phyloP scores from a whole-genome alignment of 1,284 basidiomycete genomes.

The Trichosporon coremiiforme region DNA sequence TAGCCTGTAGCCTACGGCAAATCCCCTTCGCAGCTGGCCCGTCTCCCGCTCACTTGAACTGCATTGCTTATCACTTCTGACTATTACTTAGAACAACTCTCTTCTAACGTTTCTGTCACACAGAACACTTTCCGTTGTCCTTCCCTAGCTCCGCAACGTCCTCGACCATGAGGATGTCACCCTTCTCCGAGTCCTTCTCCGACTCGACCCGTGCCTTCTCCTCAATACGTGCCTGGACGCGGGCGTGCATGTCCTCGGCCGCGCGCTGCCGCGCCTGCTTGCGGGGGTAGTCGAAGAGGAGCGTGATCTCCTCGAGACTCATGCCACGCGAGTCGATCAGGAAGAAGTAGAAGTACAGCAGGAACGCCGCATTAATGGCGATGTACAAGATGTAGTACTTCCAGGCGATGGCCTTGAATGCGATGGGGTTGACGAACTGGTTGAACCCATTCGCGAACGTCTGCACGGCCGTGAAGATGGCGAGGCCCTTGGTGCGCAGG shows the following conservation, averaged over 20 bases:
- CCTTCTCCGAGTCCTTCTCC: conserved; percentile 6
- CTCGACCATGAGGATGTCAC: conserved; percentile 3
- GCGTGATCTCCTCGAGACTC: conserved; percentile 28
- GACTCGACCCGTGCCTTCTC: not conserved
- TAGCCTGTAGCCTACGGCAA: too few relatives aligned
- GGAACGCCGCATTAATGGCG: conserved; percentile 24
- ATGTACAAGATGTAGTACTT: conserved; percentile 28
- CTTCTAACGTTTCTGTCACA: too few relatives aligned
- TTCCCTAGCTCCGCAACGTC: conserved; percentile 6
- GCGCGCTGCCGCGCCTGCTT: conserved; percentile 30
- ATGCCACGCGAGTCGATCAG: conserved; percentile 27
- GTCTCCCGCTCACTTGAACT: too few relatives aligned
- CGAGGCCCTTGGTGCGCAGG: conserved; percentile 31
- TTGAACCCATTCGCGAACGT: conserved; percentile 26
- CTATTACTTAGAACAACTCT: too few relatives aligned
- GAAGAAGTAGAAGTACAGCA: conserved; percentile 26
- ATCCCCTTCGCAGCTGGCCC: too few relatives aligned
- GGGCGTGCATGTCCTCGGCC: conserved; percentile 24
- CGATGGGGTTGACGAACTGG: conserved; percentile 32
- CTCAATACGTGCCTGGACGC: not conserved
- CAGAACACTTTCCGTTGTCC: too few relatives aligned
- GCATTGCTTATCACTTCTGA: too few relatives aligned
- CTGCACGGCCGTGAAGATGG: conserved; percentile 29
- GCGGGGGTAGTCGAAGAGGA: conserved; percentile 28
- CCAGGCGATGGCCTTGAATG: conserved; percentile 24